A percentile compares a stretch with the other conserved stretches of the same genome.
phyloP scores from a whole-genome alignment of 129 eudicot species.

The Flaveria bidentis region DNA sequence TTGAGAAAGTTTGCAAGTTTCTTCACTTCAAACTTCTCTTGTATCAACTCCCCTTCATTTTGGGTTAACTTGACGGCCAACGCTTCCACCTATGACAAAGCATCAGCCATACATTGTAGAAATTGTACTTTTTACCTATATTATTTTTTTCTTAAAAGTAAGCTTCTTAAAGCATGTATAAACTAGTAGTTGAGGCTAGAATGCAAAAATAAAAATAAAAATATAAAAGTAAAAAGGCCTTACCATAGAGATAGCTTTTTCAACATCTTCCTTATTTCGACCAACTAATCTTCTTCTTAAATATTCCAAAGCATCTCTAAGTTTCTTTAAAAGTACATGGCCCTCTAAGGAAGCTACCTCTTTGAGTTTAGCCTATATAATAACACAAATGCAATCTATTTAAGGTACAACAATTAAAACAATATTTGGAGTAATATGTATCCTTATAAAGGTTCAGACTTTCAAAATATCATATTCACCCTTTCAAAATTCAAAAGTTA shows the following conservation, averaged over 20 bases:
- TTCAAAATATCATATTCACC: background rate
- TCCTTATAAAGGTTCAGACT: background rate
- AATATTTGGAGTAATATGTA: background rate
- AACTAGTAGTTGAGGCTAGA: background rate
- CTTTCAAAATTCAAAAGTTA: background rate
- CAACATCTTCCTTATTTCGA: constrained; percentile 84
- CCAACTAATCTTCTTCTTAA: constrained; percentile 84
- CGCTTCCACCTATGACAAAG: constrained; percentile 78
- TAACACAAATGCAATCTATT: constrained; percentile 12
- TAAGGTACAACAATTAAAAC: background rate
- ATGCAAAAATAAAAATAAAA: background rate
- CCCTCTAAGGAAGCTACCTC: constrained; percentile 93
- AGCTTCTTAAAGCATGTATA: background rate
- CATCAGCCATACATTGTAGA: background rate
- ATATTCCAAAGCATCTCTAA: constrained; percentile 90
- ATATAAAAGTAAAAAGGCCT: constrained; percentile 9
- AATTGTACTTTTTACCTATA: background rate
- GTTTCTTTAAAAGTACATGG: constrained; percentile 93
- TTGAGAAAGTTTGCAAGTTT: constrained; percentile 83
- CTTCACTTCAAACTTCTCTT: constrained; percentile 94
- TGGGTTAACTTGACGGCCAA: constrained; percentile 96
- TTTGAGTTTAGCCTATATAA: constrained; percentile 73
- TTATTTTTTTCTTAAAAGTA: background rate
- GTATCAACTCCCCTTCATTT: constrained; percentile 96
- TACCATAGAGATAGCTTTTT: constrained; percentile 91